Evolutionary conservation across 805 yeast species (phyloP), one percentile per base, ranked within the genome.

Genomic region (Naumovozyma dairenensis): DNA sequence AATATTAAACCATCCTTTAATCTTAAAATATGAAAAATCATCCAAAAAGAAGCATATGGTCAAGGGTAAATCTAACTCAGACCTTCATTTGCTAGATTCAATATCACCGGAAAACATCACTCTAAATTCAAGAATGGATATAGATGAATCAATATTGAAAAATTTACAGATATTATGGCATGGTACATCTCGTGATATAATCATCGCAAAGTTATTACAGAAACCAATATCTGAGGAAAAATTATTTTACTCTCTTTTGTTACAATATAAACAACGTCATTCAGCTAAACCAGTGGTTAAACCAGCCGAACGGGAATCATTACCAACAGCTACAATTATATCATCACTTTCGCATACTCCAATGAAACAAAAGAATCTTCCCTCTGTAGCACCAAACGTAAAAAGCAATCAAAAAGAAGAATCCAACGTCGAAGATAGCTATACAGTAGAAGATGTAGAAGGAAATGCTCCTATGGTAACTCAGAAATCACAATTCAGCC

Each of bases 91-190:
- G 4, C 32, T 53, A 26, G 44, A 47, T 15, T 40, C 35, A 13
- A 31, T 40, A 18, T 37, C 35, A 12, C 39, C 48, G 30, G 32
- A 40, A 4, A 40, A 43, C 15, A 31, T 44, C 3, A 33, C 31
- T 33, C 50, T 63, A 7, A 39, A 42, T 6, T 44, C 52, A 6
- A 52, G 46, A 25, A 62, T 60, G n/a, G 76, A 74, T 33, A 71
- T 83, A 35, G 93, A 85, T 54, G 64, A 63, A 35, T 86, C 82
- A 44, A 82, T 84, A 32, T 62, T 85, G 48, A 73, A 77, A 40
- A 84, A 80, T 48, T 63, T 84, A 44, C 79, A 79, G 44, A 81
- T 82, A 8, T 58, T 84, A 41, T 84, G 92, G 75, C 94, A 82
- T 55, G 89, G 87, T 35, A 79, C 78, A 38, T 62, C 73, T 14